Evolutionary conservation across 352 stramenopile genomes (phyloP).

Genomic region (Phytophthora sansomeana): DNA sequence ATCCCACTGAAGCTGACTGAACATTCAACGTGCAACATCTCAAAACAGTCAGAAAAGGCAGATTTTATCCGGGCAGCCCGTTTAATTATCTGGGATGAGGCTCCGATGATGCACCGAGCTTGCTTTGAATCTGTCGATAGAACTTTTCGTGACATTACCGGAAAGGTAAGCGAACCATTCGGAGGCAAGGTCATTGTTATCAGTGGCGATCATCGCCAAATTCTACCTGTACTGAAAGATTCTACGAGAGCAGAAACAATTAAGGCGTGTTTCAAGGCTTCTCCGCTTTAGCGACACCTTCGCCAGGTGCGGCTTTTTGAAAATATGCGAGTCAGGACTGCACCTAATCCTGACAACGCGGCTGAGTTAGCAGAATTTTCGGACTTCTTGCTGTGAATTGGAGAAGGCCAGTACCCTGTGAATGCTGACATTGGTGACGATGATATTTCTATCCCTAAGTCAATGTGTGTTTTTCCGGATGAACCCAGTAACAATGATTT

Average conservation of each 20-base stretch:
- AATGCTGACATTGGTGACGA: too few species aligned
- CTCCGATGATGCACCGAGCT: slow-evolving; percentile 11
- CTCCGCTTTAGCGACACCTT: slow-evolving; percentile 5
- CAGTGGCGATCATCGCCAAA: slow-evolving; percentile 33
- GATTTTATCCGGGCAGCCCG: slow-evolving; percentile 7
- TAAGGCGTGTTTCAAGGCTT: slow-evolving; percentile 20
- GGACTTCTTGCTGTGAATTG: too few species aligned
- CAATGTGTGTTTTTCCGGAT: too few species aligned
- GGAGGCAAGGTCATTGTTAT: slow-evolving; percentile 37
- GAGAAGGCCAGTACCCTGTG: too few species aligned
- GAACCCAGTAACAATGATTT: too few species aligned
- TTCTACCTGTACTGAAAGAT: slow-evolving; percentile 26
- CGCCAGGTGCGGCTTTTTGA: background rate
- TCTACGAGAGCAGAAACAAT: slow-evolving; percentile 14
- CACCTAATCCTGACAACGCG: background rate
- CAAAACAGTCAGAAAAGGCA: slow-evolving; percentile 13
- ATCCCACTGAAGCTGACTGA: slow-evolving; percentile 34
- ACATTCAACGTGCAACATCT: slow-evolving; percentile 25
- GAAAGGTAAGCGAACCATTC: slow-evolving; percentile 31
- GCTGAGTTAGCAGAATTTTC: too few species aligned
- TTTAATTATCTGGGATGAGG: slow-evolving; percentile 21
- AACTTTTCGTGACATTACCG: slow-evolving; percentile 27
- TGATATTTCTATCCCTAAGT: too few species aligned
- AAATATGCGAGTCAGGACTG: too few species aligned
- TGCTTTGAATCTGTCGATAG: slow-evolving; percentile 38